Evolutionary conservation across 106 monocot species (phyloP), one percentile per base, ranked within the genome.

Genomic region (Dactylorhiza incarnata): DNA sequence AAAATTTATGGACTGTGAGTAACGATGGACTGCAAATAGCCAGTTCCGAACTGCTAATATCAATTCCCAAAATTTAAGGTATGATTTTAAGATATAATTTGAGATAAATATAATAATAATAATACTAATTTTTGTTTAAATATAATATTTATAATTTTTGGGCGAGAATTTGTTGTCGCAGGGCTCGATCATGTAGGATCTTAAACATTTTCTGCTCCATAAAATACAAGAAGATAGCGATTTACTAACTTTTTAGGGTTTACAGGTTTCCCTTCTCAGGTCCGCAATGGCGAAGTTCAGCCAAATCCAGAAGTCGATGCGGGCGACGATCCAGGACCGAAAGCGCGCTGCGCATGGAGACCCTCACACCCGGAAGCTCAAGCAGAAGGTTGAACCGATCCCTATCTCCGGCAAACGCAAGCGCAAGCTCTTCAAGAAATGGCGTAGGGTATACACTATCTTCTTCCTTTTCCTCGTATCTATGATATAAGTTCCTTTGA

Each of bases 401-500:
- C 62, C 91, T 68, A 48, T 92, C 74, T 95, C 95, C 25, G 95
- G 95, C 74, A 95, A 95, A 82, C 95, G 95, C 79, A 84, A 91
- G 87, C 81, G 87, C 11, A 95, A 89, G 81, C 87, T 91, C 74
- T 74, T 91, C 75, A 89, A 87, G 78, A 95, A 87, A 84, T 84
- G 85, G 91, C 87, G 89, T 51, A 77, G 89, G 78, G 94, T 89
- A 76, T 54, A 5, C 23, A n/a, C 22, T 72, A 48, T n/a, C 23
- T 67, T 29, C 66, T 23, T 23, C 23, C 49, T 59, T 17, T 19
- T 59, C 2, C 13, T 1, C n/a, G 13, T 16, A 16, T 59, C 6
- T 17, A 1, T 59, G 59, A 37, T 37, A 37, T 2, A 37, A 37
- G 2, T 3, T 29, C 10, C 29, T 29, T 65, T 37, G 37, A 37